Evolutionary conservation across 345 rosid genomes (phyloP).

Genomic region (Eucalyptus coolabah): DNA sequence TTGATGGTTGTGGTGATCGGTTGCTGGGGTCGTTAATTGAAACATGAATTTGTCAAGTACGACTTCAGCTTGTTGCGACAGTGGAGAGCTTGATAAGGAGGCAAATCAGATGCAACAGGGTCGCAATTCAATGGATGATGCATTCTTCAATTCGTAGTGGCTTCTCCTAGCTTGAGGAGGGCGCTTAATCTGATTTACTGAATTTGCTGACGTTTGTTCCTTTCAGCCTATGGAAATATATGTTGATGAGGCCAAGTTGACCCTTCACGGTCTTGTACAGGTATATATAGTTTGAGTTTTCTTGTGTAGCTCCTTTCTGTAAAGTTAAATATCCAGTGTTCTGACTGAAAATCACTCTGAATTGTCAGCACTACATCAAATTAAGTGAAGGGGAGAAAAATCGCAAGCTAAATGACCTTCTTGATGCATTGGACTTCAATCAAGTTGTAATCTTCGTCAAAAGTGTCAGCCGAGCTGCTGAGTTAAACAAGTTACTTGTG

Average conservation of each 20-base stretch:
- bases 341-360: background rate
- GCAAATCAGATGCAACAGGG: constrained; percentile 34
- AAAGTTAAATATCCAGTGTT: background rate
- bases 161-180: constrained; percentile 53
- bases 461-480: constrained; percentile 93
- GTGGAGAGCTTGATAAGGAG: constrained; percentile 16
- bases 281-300: constrained; percentile 3
- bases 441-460: constrained; percentile 97
- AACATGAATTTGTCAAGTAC: background rate
- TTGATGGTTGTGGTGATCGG: background rate
- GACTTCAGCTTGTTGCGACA: constrained; percentile 7
- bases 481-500: constrained; percentile 83
- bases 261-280: constrained; percentile 99
- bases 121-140: constrained; percentile 37
- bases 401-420: constrained; percentile 92
- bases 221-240: constrained; percentile 99
- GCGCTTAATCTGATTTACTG: constrained; percentile 61
- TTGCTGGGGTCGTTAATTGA: background rate
- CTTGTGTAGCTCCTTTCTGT: background rate
- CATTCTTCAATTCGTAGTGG: constrained; percentile 50
- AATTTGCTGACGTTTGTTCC: constrained; percentile 45
- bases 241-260: constrained; percentile 97
- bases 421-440: constrained; percentile 97
- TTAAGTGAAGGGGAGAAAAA: constrained; percentile 91
- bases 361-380: constrained; percentile 93